Percentiles rank a stretch among this genome's conserved stretches.
Evolutionary conservation across 2,329 filamentous ascomycete genomes (phyloP).

Genomic region (Calonectria hawksworthii): DNA sequence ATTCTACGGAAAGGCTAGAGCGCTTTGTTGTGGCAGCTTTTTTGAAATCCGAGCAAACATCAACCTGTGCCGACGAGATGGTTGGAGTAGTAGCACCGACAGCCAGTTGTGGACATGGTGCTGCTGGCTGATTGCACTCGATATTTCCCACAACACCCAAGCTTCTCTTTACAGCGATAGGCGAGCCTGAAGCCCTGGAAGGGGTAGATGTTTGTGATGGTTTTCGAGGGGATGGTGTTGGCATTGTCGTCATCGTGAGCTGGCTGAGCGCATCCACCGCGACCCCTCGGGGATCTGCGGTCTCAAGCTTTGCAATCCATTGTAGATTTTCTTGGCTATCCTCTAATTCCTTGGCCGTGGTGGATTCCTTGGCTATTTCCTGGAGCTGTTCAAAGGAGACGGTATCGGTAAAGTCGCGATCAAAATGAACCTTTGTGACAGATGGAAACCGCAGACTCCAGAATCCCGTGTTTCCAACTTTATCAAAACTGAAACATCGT

Average conservation of each 20-base stretch:
- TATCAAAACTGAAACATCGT: conserved; percentile 84
- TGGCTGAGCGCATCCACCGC: conserved; percentile 62
- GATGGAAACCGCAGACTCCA: conserved; percentile 83
- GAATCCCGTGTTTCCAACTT: conserved; percentile 76
- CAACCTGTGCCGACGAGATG: conserved; percentile 24
- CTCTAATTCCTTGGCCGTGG: conserved; percentile 61
- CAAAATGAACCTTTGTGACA: conserved; percentile 82
- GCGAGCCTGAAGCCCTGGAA: conserved; percentile 35
- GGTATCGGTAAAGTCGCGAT: conserved; percentile 78
- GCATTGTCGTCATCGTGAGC: conserved; percentile 55
- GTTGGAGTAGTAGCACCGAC: conserved; percentile 26
- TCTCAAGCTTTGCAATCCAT: conserved; percentile 74
- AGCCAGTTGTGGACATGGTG: not conserved
- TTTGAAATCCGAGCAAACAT: not conserved
- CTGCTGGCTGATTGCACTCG: not conserved
- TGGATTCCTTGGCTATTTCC: conserved; percentile 71
- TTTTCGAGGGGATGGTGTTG: conserved; percentile 51
- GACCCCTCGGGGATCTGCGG: conserved; percentile 62
- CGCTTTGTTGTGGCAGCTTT: conserved; percentile 10
- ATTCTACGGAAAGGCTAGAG: not conserved
- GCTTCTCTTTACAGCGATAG: conserved; percentile 17
- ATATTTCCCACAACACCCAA: not conserved
- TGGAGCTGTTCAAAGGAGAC: conserved; percentile 80
- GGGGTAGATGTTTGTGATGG: conserved; percentile 43
- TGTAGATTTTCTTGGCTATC: conserved; percentile 71